Base-by-base conservation (phyloP, 2,329 filamentous ascomycete genomes). In the Aschersonia sp. region DNA sequence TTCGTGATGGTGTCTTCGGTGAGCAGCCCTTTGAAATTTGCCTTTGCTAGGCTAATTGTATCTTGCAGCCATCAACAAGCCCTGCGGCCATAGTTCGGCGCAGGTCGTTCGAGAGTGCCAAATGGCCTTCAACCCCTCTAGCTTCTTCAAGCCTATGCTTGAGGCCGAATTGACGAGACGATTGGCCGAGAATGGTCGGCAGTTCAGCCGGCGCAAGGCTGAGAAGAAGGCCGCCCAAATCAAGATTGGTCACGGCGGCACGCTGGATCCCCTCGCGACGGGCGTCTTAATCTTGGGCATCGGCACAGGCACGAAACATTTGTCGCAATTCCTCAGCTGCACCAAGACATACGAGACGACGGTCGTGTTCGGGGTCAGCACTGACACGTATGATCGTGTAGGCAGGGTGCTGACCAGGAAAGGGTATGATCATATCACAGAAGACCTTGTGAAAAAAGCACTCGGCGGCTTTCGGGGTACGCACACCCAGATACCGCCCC, bases 221-320 rank as follows among this genome's bases (percentile, higher is more conserved):
- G 72, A 74, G 52, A 77, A 78, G 62, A 74, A 74, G 55, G 70
- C 75, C 1, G 62, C 82, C 4, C 78, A 86, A 52, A 83, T 97
- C 56, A 98, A 97, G 71, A 85, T 97, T 59, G 92, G 92, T 35
- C 92, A 98, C 67, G 92, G 92, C 51, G 92, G 92, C 43, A 98
- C 92, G 2, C 76, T 98, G 20, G 92, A 98, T 60, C 92, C 92
- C 30, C 75, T 96, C 58, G 92, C 92, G 6, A 95, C 89, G 1
- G 92, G 92, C 44, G 86, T 98, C 30, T 75, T 98, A 45, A 89
- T 97, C 53, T 73, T 92, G 5, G 92, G 91, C 48, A 74, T 96
- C 47, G 92, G 91, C 38, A 80, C 77, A 50, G 92, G 87, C 40
- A 98, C 92, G 48, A 98, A 97, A 65, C 70, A 76, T 10, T 75